Evolutionary conservation across 768 basidiomycete species (phyloP), one percentile per base, ranked within the genome.

Genomic region (Russula virescens): DNA sequence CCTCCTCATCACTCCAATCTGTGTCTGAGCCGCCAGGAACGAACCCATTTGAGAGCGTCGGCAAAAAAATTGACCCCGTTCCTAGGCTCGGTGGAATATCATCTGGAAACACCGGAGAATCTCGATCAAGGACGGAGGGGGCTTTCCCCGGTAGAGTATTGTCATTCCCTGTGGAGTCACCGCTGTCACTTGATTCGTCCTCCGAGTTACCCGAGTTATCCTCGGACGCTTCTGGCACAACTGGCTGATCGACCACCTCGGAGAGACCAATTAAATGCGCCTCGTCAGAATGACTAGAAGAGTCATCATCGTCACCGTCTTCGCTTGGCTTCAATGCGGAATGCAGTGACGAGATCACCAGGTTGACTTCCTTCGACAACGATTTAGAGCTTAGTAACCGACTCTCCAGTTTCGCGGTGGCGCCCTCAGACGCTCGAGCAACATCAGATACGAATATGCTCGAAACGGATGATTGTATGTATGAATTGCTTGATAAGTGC

Each of bases 11-110:
- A 70, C 87, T 85, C 64, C 83, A 79, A 68, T 96, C 94, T 26
- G 84, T 88, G 64, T 84, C 85, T 21, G 88, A 89, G 53, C 86
- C 85, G 16, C 91, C 94, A 51, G 83, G 82, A 46, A 86, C 80
- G 72, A 89, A 99, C 2, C 95, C 96, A 14, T 89, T 85, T 0
- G 91, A 81, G 26, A 98, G 83, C 3, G 91, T 89, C 26, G 97
- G 96, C 2, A 98, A 79, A 76, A 98, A 99, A 1, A 84, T 80
- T 60, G 87, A 80, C 68, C 79, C 69, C 60, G 71, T 69, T 50
- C 71, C 68, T 19, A 68, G 49, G 19, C 18, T 71, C 69, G 34
- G 25, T 31, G 60, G 23, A 35, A 38, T 23, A 23, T 21, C 26
- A 28, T 35, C 35, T 25, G 48, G 8, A 57, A 23, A 49, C 13